A percentile compares a stretch with the other conserved stretches of the same genome.
phyloP scores from a whole-genome alignment of 2,329 filamentous ascomycete genomes.

The Aureobasidium sp. region DNA sequence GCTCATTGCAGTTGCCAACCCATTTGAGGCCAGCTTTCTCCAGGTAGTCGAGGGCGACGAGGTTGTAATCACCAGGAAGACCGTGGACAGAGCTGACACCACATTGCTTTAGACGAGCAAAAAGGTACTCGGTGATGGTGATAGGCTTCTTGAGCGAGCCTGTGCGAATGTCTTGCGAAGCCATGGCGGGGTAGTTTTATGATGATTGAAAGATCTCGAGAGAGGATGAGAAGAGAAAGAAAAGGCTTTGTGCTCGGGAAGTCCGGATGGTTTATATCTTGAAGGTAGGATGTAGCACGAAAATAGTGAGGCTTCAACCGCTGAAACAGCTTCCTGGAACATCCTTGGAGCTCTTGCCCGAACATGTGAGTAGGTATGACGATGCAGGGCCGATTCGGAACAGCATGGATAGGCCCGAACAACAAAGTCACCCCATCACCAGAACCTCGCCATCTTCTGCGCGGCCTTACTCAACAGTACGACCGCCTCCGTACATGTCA shows the following conservation, averaged over 20 bases:
- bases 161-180: conserved; percentile 12
- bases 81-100: conserved; percentile 39
- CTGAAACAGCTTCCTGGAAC: neutral
- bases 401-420: neutral
- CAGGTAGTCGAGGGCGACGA: conserved; percentile 27
- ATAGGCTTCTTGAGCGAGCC: conserved; percentile 10
- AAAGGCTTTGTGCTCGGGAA: neutral
- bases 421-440: conserved; percentile 4
- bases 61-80: conserved; percentile 34
- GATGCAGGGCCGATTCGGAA: neutral
- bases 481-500: neutral
- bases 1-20: conserved; percentile 55
- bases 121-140: conserved; percentile 25
- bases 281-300: neutral
- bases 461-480: neutral
- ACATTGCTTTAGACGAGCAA: conserved; percentile 34
- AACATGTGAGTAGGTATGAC: neutral
- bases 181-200: neutral
- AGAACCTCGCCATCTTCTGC: neutral
- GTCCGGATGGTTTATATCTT: neutral
- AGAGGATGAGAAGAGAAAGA: neutral
- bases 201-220: neutral
- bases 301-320: neutral
- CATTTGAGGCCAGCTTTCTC: conserved; percentile 40
- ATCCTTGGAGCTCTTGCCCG: neutral